These are phyloP conservation scores for Colletotrichum coccodes DNA, from an alignment of 2,329 filamentous ascomycete genomes.

Conservation along the genomic window DNA sequence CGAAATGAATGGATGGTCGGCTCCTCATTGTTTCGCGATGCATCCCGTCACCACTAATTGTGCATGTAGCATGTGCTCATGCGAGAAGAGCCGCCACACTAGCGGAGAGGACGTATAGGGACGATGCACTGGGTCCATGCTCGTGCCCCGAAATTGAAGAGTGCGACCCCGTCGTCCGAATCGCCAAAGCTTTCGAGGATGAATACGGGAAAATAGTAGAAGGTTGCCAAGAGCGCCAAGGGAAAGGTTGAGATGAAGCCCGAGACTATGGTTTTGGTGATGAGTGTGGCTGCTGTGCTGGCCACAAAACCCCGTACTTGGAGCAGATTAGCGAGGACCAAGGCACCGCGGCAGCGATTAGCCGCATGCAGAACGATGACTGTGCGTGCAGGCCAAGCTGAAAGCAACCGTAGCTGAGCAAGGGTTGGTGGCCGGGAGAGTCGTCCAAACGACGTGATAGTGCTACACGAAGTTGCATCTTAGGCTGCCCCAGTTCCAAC, in stretches of 20 bases:
- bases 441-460: background rate
- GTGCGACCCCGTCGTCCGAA: background rate
- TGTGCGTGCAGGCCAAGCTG: background rate
- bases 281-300: conserved; percentile 21
- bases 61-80: background rate
- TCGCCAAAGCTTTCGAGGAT: background rate
- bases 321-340: conserved; percentile 34
- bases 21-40: background rate
- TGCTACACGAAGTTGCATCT: conserved; percentile 8
- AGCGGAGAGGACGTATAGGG: background rate
- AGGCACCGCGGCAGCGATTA: conserved; percentile 12
- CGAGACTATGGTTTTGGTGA: conserved; percentile 15
- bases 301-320: conserved; percentile 21
- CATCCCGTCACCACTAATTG: background rate
- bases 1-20: background rate
- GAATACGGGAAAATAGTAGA: background rate
- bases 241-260: background rate
- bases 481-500: background rate
- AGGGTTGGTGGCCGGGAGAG: background rate
- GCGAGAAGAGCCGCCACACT: background rate
- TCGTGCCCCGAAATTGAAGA: background rate
- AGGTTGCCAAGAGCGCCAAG: background rate
- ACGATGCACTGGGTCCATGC: background rate
- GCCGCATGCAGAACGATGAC: conserved; percentile 16
- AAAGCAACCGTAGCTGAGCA: conserved; percentile 2